Evolutionary conservation across 176 grass and related monocot species (phyloP), one percentile per base, ranked within the genome.

Genomic region (Poa pratensis): DNA sequence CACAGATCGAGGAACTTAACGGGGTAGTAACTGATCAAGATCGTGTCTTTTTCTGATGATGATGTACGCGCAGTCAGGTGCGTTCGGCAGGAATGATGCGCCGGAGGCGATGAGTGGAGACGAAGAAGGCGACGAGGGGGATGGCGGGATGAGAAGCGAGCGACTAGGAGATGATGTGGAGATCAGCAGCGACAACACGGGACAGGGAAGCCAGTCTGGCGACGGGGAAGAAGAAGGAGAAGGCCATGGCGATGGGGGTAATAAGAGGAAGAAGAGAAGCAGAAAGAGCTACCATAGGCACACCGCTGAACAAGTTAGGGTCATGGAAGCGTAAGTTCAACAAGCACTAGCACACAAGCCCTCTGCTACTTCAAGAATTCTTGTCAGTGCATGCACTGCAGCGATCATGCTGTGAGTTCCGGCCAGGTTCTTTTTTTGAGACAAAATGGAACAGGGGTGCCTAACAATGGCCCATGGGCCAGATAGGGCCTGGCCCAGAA

Each of bases 311-410:
- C 95, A 97, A 71, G 90, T 97, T 20, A 88, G 76, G 64, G 65
- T 80, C 26, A 94, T 97, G 95, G 92, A 97, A 91, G 75, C 75
- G 95, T 97, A 85, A 92, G 92, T 92, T 55, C 35, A 37, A 37
- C 35, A 3, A 37, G 35, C 32, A 6, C 53, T 74, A 61, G 12
- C 15, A 54, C 19, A 35, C 14, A 37, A 7, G n/a, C 22, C 49
- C 7, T 16, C 39, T 43, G 65, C 19, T 57, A 32, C 23, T 64
- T 64, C 17, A 5, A 5, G 3, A 70, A 15, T n/a, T 42, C 13
- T 22, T 17, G 37, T 15, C 10, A 17, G 16, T 77, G 59, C 34
- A 27, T 64, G 48, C 73, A 74, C 2, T 51, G 34, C 74, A 49
- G 68, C 7, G 70, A 50, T 73, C 70, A 10, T 9, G 23, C 43